Base-by-base conservation (phyloP, 176 grass and related monocot genomes). In the Oryza brachyantha region DNA sequence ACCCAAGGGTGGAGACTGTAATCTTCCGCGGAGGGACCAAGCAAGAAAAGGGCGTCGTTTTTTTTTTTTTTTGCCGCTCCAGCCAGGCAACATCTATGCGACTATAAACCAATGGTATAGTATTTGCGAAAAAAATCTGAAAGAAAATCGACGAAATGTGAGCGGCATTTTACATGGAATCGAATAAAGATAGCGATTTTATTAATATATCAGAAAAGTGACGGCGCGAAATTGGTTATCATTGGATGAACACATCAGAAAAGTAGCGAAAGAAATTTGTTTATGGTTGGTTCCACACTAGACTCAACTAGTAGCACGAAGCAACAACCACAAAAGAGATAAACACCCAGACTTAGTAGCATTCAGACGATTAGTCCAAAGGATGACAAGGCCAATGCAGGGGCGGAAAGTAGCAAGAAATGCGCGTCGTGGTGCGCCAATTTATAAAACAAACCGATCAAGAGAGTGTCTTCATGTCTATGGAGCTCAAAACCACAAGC, bases 161-260 rank as follows among this genome's bases (percentile, higher is more conserved):
- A 32, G 21, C 54, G 14, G 70, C 86, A 80, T 80, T n/a, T n/a
- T 84, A 63, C 69, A 62, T 52, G 76, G 63, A 83, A 86, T 72
- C 57, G 71, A 85, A 85, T 89, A 80, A 85, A 89, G 82, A 89
- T 21, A 8, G 22, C 26, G 57, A 43, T 64, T 81, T 81, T 76
- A 65, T 22, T 52, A 81, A 77, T 22, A 77, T 75, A 80, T 69
- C 10, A 70, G 81, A 75, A 76, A 88, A 76, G 76, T 71, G 75
- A 84, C 64, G 81, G 76, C 66, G 71, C 64, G 55, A 84, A 69
- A 80, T 79, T 50, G 70, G 58, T 70, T 43, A 76, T 41, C 71
- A 71, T 74, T 54, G 14, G 64, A 70, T 36, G 64, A 88, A 63
- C 46, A 67, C 43, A 57, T 78, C 13, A 41, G 41, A 27, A 71